Evolutionary conservation across 1,284 basidiomycete genomes (phyloP).

Genomic region (Kwoniella shivajii): DNA sequence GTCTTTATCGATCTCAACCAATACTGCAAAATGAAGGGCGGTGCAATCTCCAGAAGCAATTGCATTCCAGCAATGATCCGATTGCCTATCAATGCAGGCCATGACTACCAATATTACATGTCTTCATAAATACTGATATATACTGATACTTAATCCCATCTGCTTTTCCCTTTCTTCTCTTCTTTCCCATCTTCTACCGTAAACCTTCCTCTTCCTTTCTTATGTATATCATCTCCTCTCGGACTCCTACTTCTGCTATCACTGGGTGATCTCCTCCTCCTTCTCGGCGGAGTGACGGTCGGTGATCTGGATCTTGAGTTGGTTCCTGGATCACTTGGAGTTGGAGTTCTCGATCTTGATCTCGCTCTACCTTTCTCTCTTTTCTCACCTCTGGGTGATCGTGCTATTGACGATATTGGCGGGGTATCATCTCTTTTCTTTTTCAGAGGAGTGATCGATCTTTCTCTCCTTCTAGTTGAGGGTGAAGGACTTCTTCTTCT

Average conservation of each 20-base stretch:
- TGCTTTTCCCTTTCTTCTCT: slow-evolving; percentile 16
- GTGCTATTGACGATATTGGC: no score
- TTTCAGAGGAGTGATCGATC: slow-evolving; percentile 19
- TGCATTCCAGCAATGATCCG: no score
- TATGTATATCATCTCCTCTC: slow-evolving; percentile 15
- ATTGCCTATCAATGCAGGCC: no score
- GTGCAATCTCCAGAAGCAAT: no score
- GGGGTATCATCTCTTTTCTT: slow-evolving; percentile 12
- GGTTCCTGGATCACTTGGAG: slow-evolving; percentile 16
- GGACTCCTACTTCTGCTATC: slow-evolving; percentile 6
- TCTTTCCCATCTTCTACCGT: slow-evolving; percentile 22
- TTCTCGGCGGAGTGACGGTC: slow-evolving; percentile 26
- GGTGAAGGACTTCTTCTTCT: slow-evolving; percentile 10
- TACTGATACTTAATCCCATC: slow-evolving; percentile 26
- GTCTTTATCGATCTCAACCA: no score
- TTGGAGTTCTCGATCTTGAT: slow-evolving; percentile 24
- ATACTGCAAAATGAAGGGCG: no score
- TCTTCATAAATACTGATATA: not conserved
- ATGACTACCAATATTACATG: no score
- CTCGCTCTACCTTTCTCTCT: slow-evolving; percentile 14
- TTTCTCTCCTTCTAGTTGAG: slow-evolving; percentile 1
- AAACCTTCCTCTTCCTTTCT: slow-evolving; percentile 29
- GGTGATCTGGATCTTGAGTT: slow-evolving; percentile 21
- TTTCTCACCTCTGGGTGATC: not conserved
- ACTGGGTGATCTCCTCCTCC: slow-evolving; percentile 8